These are phyloP conservation scores for Allium sativum DNA, from an alignment of 106 monocot genomes.

Conservation along the genomic window DNA sequence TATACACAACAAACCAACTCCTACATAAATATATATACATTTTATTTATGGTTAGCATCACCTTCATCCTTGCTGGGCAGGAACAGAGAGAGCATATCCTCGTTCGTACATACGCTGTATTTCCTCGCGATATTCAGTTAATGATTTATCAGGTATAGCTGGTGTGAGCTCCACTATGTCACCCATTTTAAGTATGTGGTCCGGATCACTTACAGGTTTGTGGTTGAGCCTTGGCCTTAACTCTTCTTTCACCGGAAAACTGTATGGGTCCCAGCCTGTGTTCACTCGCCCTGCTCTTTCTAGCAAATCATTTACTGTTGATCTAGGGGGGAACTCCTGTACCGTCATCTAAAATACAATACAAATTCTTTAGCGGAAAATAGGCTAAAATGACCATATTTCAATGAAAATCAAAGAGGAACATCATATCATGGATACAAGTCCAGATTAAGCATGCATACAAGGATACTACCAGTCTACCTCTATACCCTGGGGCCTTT, in stretches of 20 bases:
- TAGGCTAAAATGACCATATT: too few species aligned
- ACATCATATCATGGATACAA: too few species aligned
- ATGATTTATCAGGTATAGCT: slow-evolving; percentile 55
- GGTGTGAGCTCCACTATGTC: slow-evolving; percentile 85
- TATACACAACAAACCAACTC: slow-evolving; percentile 14
- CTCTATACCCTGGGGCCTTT: too few species aligned
- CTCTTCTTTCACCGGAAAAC: slow-evolving; percentile 64
- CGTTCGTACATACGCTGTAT: slow-evolving; percentile 90
- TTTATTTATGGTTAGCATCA: not conserved
- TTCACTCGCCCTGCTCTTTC: slow-evolving; percentile 49
- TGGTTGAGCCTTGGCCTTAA: slow-evolving; percentile 77
- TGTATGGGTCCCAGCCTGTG: slow-evolving; percentile 27
- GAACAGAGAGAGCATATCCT: slow-evolving; percentile 28
- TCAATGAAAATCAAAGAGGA: too few species aligned
- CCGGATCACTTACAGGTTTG: slow-evolving; percentile 40
- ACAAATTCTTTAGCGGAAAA: too few species aligned
- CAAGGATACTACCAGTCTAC: too few species aligned
- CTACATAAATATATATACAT: not conserved
- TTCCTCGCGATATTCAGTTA: slow-evolving; percentile 80
- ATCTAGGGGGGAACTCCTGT: slow-evolving; percentile 75
- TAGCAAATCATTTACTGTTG: slow-evolving; percentile 60
- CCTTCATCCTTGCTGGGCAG: slow-evolving; percentile 3
- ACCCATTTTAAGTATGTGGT: slow-evolving; percentile 65
- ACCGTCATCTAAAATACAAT: slow-evolving; percentile 67
- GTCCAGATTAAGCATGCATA: too few species aligned